Conservation (phyloP, 1,284 basidiomycete species). For the Irpex rosettiformis region DNA sequence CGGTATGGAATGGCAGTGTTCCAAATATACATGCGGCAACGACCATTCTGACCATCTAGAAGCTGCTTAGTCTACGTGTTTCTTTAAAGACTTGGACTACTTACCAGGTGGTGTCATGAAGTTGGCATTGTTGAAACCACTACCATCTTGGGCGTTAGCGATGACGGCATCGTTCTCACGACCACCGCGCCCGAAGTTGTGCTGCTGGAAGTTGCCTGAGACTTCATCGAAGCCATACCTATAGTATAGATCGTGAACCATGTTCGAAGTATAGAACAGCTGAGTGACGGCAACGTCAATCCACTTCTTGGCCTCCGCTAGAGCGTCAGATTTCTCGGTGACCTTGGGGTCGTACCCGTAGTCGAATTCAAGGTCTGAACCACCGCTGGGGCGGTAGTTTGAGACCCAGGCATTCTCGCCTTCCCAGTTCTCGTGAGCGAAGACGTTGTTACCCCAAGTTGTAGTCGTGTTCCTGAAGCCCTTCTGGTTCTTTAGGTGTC, state of each 20-base stretch:
- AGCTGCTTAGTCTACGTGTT: neutral
- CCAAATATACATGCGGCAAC: slow-evolving; percentile 98
- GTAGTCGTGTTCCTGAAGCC: slow-evolving; percentile 68
- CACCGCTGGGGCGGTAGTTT: slow-evolving; percentile 72
- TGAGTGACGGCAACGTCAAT: slow-evolving; percentile 87
- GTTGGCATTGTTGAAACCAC: slow-evolving; percentile 88
- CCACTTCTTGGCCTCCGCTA: slow-evolving; percentile 72
- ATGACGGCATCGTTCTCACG: slow-evolving; percentile 87
- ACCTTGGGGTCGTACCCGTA: slow-evolving; percentile 62
- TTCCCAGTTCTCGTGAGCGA: slow-evolving; percentile 89
- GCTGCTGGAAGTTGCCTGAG: slow-evolving; percentile 95
- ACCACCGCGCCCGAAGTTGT: slow-evolving; percentile 92
- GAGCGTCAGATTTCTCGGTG: slow-evolving; percentile 46
- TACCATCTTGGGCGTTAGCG: slow-evolving; percentile 92
- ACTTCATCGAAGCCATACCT: slow-evolving; percentile 84
- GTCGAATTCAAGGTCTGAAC: slow-evolving; percentile 56
- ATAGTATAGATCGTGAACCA: slow-evolving; percentile 76
- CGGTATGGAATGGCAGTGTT: slow-evolving; percentile 85
- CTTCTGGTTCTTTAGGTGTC: neutral
- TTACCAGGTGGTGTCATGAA: slow-evolving; percentile 71
- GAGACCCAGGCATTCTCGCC: slow-evolving; percentile 71
- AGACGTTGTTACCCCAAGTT: slow-evolving; percentile 91
- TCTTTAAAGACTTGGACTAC: neutral
- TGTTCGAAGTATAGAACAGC: slow-evolving; percentile 91
- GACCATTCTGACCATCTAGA: slow-evolving; percentile 65